Percentiles rank a stretch among this genome's conserved stretches.
These are phyloP conservation scores for Hanseniaspora gamundiae DNA, from an alignment of 1,139 yeast species.

Conservation along the genomic window DNA sequence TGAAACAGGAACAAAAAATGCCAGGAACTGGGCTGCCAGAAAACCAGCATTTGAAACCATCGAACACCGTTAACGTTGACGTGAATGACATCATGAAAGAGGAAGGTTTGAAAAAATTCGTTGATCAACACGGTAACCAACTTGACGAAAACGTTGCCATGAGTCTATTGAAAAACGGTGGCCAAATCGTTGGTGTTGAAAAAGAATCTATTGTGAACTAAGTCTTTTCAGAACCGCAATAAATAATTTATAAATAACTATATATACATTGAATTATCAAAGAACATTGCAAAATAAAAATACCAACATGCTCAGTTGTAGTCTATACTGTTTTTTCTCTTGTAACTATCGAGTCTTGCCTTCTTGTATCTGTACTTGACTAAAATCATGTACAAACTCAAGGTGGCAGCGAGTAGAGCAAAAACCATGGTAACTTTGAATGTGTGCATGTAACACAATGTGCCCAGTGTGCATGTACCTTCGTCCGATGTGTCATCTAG, in stretches of 20 bases:
- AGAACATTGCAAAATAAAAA: too few species aligned
- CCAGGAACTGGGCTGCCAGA: slow-evolving; percentile 4
- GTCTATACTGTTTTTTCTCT: not conserved
- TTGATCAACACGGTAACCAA: slow-evolving; percentile 49
- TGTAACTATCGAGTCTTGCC: slow-evolving; percentile 4
- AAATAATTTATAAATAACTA: too few species aligned
- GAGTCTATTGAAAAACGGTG: slow-evolving; percentile 33
- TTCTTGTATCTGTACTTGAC: slow-evolving; percentile 4
- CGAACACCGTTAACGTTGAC: slow-evolving; percentile 11
- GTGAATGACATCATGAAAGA: slow-evolving; percentile 39
- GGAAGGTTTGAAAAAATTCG: slow-evolving; percentile 69
- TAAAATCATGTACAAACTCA: slow-evolving; percentile 9
- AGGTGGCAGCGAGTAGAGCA: slow-evolving; percentile 10
- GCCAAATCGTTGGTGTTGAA: slow-evolving; percentile 6
- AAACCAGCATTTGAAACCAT: slow-evolving; percentile 1
- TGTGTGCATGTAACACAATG: slow-evolving; percentile 19
- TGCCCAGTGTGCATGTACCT: slow-evolving; percentile 16
- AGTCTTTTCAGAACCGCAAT: not conserved
- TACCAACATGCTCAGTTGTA: too few species aligned
- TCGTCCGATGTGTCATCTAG: slow-evolving; percentile 3
- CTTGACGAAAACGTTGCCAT: slow-evolving; percentile 46
- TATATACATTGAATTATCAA: too few species aligned
- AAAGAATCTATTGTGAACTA: not conserved
- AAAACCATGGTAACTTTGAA: slow-evolving; percentile 14
- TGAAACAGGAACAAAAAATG: slow-evolving; percentile 12